Evolutionary conservation across 495 filamentous ascomycete genomes (phyloP), one percentile per base, ranked within the genome.

Genomic region (Haplographium delicatum): DNA sequence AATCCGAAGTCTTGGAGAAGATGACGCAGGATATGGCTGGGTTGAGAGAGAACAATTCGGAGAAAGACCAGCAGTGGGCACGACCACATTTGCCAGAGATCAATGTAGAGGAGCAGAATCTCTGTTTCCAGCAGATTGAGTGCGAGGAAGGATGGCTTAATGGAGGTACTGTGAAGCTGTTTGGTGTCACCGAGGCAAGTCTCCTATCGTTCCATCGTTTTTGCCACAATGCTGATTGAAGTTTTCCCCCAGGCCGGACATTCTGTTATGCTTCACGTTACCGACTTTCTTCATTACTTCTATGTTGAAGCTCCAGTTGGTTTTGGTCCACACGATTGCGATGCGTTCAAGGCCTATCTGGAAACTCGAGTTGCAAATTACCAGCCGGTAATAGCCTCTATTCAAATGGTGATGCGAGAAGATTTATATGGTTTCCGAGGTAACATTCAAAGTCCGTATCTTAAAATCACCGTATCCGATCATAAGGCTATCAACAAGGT

Each of bases 101-200:
- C 64, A 70, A 91, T 52, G 78, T 83, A n/a, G 57, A 70, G 24
- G 84, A 66, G 38, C 79, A 93, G 35, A 86, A 69, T 51, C 74
- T 99, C 9, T 81, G 76, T 61, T 97, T 97, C 65, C 93, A 97
- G 67, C 87, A 94, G 62, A 97, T 99, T 63, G 93, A 99, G 56
- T 85, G 81, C 4, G 91, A 97, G 58, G 91, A 97, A 65, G 91
- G 93, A 16, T 82, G 78, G 2, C 56, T 96, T 5, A 59, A 75
- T 64, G 82, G 83, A 51, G 87, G 85, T 15, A 80, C 86, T 0
- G 76, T 97, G 51, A 89, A 88, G 67, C 76, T 99, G 11, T 99
- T 96, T 65, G 93, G 93, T 58, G 89, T 96, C n/a, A 96, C 91
- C n/a, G 88, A 93, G 75, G 85, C 85, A 71, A 42, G 61, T 50